Evolutionary conservation across 805 yeast genomes (phyloP), one percentile per base, ranked within the genome.

Genomic region (Metschnikowia baotianmanensis): DNA sequence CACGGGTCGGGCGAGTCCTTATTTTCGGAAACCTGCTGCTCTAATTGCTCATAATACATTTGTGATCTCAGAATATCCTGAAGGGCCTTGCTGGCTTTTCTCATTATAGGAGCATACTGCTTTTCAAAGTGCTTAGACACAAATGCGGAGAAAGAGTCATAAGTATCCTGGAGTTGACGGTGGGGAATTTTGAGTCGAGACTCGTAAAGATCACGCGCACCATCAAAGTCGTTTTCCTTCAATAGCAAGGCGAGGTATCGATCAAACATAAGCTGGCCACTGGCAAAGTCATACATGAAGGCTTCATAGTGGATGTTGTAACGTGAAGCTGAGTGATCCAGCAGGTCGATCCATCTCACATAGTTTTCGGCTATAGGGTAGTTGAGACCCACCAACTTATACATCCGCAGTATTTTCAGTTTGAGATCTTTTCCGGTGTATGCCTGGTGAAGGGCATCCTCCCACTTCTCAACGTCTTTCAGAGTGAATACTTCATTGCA

Each of bases 121-220:
- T 32, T 50, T 0, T 56, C 37, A 17, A 48, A 56, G 32, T 61
- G 29, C 2, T 40, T 26, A 1, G 77, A 58, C 2, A 76, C 59
- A 38, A 74, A 72, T 1, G 55, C 19, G 1, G 80, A 76, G 31
- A 61, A 67, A 1, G 57, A 56, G 8, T 61, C 53, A 48, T 62
- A 70, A 0, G 78, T 67, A 0, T 64, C 62, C 3, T 71, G 73
- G 6, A 76, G 40, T 3, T 56, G 48, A 1, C 50, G 41, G 52
- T 75, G 80, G 0, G 80, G 80, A 8, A 52, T 46, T 1, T 48
- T 28, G 5, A 78, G 51, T 28, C 76, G 54, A 20, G 58, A 48
- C 4, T 61, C 36, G 52, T 63, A 58, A 5, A 62, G 34, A 6
- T 42, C 45, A 29, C 57, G 51, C 5, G 60, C 26, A 13, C 33